These are phyloP conservation scores for Aspergillus puulaauensis DNA, from an alignment of 2,329 filamentous ascomycete species.

Conservation along the genomic window DNA sequence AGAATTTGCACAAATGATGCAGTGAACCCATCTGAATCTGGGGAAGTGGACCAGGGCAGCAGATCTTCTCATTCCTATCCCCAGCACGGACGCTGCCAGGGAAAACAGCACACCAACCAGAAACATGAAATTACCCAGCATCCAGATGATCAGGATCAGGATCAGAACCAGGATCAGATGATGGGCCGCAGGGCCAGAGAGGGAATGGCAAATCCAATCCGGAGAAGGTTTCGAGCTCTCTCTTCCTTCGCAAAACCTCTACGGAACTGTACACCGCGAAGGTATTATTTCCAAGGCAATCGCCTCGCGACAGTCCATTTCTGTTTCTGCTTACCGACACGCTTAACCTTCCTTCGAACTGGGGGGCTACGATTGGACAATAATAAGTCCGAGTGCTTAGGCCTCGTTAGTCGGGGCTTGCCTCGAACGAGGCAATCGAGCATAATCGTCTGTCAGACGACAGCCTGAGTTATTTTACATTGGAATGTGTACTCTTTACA, in stretches of 20 bases:
- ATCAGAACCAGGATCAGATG: constrained; percentile 10
- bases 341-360: neutral
- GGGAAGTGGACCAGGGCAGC: constrained; percentile 21
- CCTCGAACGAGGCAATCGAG: constrained; percentile 8
- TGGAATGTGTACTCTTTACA: neutral
- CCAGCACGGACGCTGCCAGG: constrained; percentile 15
- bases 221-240: neutral
- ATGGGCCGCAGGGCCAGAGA: neutral
- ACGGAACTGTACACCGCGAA: too few relatives aligned
- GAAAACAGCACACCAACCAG: neutral
- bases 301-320: neutral
- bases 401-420: constrained; percentile 12
- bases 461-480: neutral
- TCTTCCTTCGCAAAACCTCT: too few relatives aligned
- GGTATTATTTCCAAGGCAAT: neutral
- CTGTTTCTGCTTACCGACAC: constrained; percentile 8
- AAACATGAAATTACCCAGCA: neutral
- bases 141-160: constrained; percentile 1
- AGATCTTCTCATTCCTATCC: constrained; percentile 13
- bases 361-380: constrained; percentile 11
- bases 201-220: neutral
- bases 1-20: too few relatives aligned
- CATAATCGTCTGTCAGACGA: neutral
- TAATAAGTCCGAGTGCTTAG: constrained; percentile 22
- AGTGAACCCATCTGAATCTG: constrained; percentile 16